Evolutionary conservation across 768 basidiomycete species (phyloP).

Genomic region (Asterophora parasitica): DNA sequence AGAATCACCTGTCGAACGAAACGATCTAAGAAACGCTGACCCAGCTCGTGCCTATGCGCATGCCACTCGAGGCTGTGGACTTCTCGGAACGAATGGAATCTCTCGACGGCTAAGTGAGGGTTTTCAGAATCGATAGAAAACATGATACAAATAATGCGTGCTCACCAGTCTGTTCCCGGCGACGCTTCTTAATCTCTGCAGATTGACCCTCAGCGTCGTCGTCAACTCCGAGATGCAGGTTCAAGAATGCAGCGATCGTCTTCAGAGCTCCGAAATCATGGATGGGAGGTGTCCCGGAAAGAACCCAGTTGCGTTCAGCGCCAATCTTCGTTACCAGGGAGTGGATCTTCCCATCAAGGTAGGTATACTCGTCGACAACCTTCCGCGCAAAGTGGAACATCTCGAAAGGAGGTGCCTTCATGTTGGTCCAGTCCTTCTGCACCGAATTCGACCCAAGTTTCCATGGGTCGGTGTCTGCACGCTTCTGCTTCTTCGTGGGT

Average conservation of each 20-base stretch:
- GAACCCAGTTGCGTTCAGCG: constrained; percentile 84
- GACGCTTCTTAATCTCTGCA: constrained; percentile 72
- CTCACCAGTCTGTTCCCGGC: constrained; percentile 78
- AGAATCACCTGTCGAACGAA: constrained; percentile 74
- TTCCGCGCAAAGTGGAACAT: constrained; percentile 89
- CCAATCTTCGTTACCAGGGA: constrained; percentile 72
- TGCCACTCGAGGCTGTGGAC: constrained; percentile 93
- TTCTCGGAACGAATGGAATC: constrained; percentile 96
- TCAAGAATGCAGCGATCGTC: constrained; percentile 84
- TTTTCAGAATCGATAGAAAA: constrained; percentile 5
- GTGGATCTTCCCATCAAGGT: constrained; percentile 76
- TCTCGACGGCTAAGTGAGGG: constrained; percentile 65
- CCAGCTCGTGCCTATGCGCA: constrained; percentile 75
- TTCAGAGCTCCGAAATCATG: constrained; percentile 88
- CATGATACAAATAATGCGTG: neutral
- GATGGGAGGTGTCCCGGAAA: constrained; percentile 95
- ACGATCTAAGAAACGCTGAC: constrained; percentile 75
- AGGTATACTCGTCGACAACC: constrained; percentile 94
- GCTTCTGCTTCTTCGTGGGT: constrained; percentile 56
- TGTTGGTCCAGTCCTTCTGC: constrained; percentile 67
- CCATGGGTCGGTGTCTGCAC: constrained; percentile 72
- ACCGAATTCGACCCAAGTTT: constrained; percentile 60
- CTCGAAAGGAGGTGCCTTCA: constrained; percentile 82
- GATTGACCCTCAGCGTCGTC: constrained; percentile 83
- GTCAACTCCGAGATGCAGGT: constrained; percentile 87